Conservation (phyloP, 345 rosid genomes). For the Ailanthus altissimus region DNA sequence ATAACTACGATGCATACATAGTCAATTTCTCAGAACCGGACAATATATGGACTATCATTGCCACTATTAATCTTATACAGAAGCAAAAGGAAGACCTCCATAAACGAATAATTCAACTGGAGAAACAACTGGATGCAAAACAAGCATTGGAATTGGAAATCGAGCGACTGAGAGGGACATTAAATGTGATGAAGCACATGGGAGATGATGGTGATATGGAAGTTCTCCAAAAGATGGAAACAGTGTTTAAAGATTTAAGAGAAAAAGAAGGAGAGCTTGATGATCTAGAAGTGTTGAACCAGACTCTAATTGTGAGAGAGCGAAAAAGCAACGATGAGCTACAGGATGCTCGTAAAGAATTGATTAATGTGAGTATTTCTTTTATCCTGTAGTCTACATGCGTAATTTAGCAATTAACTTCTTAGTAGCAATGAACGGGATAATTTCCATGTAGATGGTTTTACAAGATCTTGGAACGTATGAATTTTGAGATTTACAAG, state of each 20-base stretch:
- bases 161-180: constrained; percentile 59
- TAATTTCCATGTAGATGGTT: constrained; percentile 4
- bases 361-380: constrained; percentile 61
- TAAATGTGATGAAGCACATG: constrained; percentile 75
- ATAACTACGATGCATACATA: neutral
- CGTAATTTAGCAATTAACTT: neutral
- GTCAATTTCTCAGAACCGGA: constrained; percentile 10
- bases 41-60: constrained; percentile 6
- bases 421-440: neutral
- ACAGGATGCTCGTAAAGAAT: constrained; percentile 87
- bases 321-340: constrained; percentile 88
- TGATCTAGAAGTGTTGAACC: constrained; percentile 67
- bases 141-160: constrained; percentile 87
- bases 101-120: constrained; percentile 61
- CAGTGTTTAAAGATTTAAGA: constrained; percentile 56
- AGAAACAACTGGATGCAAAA: constrained; percentile 77
- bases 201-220: constrained; percentile 67
- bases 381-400: neutral
- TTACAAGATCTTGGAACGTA: neutral
- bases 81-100: constrained; percentile 74
- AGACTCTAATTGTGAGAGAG: constrained; percentile 77
- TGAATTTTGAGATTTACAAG: neutral
- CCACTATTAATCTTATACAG: constrained; percentile 40
- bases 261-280: constrained; percentile 87
- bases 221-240: constrained; percentile 63